Conservation (phyloP, 306 rosid genomes). For the Leucaena leucocephala region DNA sequence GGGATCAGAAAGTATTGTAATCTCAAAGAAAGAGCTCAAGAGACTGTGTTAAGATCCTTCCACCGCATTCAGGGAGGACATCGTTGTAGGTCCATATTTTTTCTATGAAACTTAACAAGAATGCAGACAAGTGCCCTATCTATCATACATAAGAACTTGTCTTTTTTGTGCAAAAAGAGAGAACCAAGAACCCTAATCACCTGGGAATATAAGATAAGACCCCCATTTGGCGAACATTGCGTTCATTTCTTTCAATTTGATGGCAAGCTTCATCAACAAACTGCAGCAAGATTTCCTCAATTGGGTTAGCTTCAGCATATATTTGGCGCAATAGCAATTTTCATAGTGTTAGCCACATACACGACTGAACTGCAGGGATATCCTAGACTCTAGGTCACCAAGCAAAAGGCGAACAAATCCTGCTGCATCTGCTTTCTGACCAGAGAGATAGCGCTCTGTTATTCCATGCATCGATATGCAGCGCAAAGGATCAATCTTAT, state of each 20-base stretch:
- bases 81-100: background rate
- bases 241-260: slow-evolving; percentile 96
- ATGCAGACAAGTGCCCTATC: background rate
- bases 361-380: slow-evolving; percentile 87
- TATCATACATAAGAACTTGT: too few relatives aligned
- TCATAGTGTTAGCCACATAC: slow-evolving; percentile 57
- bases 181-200: slow-evolving; percentile 44
- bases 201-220: slow-evolving; percentile 93
- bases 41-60: slow-evolving; percentile 18
- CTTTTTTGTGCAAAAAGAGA: too few relatives aligned
- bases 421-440: slow-evolving; percentile 99
- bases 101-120: background rate
- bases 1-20: background rate
- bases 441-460: slow-evolving; percentile 96
- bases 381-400: slow-evolving; percentile 87
- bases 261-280: slow-evolving; percentile 99
- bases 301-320: slow-evolving; percentile 34
- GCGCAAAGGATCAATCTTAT: slow-evolving; percentile 98
- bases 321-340: slow-evolving; percentile 22
- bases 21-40: slow-evolving; percentile 22
- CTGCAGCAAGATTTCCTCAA: slow-evolving; percentile 50
- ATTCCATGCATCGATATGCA: slow-evolving; percentile 99
- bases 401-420: slow-evolving; percentile 98
- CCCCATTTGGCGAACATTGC: slow-evolving; percentile 89
- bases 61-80: slow-evolving; percentile 9